Percentiles rank a stretch among this genome's conserved stretches.
These are phyloP conservation scores for Boletus fagicola DNA, from an alignment of 768 basidiomycete genomes.

Conservation along the genomic window DNA sequence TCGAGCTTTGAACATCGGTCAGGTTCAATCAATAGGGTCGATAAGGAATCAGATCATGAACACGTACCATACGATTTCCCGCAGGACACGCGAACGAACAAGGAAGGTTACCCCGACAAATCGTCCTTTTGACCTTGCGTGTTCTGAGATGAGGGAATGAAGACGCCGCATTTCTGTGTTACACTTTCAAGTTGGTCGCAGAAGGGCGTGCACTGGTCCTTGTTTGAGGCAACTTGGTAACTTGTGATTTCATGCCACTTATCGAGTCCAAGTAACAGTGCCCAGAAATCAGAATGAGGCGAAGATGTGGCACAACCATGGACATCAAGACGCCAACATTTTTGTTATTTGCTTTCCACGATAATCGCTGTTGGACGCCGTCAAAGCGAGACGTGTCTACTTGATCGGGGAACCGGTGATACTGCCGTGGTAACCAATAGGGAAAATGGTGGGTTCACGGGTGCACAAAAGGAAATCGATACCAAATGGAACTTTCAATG, in stretches of 20 bases:
- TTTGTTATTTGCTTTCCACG: conserved; percentile 14
- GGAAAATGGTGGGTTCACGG: not conserved
- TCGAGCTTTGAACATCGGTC: too few species aligned
- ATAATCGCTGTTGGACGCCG: not conserved
- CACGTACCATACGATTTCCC: too few species aligned
- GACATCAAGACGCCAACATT: not conserved
- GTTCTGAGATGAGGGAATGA: not conserved
- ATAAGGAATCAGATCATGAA: too few species aligned
- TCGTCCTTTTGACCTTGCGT: not conserved
- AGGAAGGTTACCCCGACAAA: not conserved
- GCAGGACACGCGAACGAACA: too few species aligned
- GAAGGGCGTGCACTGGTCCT: too few species aligned
- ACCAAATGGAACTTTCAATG: not conserved
- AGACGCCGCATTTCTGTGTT: not conserved
- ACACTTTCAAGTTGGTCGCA: too few species aligned
- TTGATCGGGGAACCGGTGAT: not conserved
- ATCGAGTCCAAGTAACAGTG: too few species aligned
- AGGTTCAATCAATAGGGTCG: too few species aligned
- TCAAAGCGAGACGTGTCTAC: not conserved
- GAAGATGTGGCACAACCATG: not conserved
- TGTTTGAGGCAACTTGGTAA: not conserved
- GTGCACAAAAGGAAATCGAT: not conserved
- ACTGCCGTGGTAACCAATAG: not conserved
- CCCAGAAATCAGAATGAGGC: not conserved
- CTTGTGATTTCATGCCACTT: not conserved